phyloP scores from a whole-genome alignment of 768 basidiomycete genomes.

The Phaffia tasmanica region DNA sequence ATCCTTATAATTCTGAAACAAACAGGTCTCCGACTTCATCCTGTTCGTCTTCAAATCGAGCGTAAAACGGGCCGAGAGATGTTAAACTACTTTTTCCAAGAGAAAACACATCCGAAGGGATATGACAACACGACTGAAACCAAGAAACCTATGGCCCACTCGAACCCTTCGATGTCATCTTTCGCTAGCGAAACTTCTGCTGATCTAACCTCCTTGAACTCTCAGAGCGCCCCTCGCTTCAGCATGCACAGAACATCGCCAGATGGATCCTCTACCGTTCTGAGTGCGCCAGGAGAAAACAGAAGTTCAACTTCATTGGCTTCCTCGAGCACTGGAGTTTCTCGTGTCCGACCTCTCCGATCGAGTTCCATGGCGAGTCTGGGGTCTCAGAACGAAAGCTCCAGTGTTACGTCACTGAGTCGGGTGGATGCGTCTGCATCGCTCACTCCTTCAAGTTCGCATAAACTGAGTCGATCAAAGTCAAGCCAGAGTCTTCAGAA shows the following conservation, averaged over 20 bases:
- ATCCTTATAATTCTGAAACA: constrained; percentile 30
- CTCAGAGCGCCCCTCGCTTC: constrained; percentile 2
- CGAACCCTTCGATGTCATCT: neutral
- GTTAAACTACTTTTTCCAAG: constrained; percentile 74
- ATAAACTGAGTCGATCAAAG: constrained; percentile 6
- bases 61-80: constrained; percentile 66
- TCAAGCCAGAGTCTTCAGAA: constrained; percentile 8
- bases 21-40: constrained; percentile 55
- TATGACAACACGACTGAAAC: constrained; percentile 20
- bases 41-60: constrained; percentile 76
- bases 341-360: too few relatives aligned
- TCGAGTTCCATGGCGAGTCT: too few relatives aligned
- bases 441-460: too few relatives aligned
- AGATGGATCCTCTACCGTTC: too few relatives aligned
- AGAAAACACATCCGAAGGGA: constrained; percentile 32
- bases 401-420: too few relatives aligned
- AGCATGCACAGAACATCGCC: too few relatives aligned
- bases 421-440: too few relatives aligned
- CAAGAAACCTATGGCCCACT: constrained; percentile 4
- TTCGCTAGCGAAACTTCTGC: neutral
- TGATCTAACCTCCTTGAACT: neutral
- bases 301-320: too few relatives aligned
- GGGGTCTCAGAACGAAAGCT: too few relatives aligned
- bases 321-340: too few relatives aligned
- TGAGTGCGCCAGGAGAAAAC: too few relatives aligned